Percentiles rank a stretch among this genome's conserved stretches.
phyloP scores from a whole-genome alignment of 495 filamentous ascomycete species.

The Barbatosphaeria neglecta region DNA sequence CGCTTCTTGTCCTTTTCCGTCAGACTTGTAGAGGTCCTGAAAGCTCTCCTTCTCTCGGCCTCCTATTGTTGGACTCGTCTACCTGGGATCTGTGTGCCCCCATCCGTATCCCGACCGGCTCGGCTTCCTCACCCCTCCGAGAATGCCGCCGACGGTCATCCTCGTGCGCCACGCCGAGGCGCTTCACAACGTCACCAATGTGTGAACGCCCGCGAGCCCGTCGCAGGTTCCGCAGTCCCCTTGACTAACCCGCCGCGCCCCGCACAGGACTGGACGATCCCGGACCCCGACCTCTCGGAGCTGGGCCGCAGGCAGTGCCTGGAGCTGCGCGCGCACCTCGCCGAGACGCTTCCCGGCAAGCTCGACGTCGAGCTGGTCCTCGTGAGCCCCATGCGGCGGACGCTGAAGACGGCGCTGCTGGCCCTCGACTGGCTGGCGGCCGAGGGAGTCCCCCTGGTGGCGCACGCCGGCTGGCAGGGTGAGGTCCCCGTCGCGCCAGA shows the following conservation, averaged over 20 bases:
- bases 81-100: too few species aligned
- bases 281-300: conserved; percentile 44
- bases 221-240: background rate
- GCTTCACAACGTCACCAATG: conserved; percentile 38
- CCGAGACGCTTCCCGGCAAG: conserved; percentile 32
- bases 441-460: conserved; percentile 36
- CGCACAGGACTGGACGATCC: conserved; percentile 38
- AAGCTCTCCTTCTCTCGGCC: too few species aligned
- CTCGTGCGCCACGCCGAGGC: conserved; percentile 49
- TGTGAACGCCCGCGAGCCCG: conserved; percentile 17
- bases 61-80: too few species aligned
- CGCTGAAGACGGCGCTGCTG: conserved; percentile 43
- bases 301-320: conserved; percentile 41
- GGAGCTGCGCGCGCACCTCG: conserved; percentile 31
- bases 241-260: conserved; percentile 10
- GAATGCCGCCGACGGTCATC: conserved; percentile 48
- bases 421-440: conserved; percentile 40
- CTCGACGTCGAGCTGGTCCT: conserved; percentile 42
- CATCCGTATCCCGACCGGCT: too few species aligned
- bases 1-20: too few species aligned
- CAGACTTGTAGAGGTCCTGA: too few species aligned
- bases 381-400: conserved; percentile 46
- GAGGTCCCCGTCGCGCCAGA: background rate
- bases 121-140: background rate
- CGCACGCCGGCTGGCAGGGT: conserved; percentile 44